phyloP scores from a whole-genome alignment of 1,139 yeast species.

The Meyerozyma elateridarum region DNA sequence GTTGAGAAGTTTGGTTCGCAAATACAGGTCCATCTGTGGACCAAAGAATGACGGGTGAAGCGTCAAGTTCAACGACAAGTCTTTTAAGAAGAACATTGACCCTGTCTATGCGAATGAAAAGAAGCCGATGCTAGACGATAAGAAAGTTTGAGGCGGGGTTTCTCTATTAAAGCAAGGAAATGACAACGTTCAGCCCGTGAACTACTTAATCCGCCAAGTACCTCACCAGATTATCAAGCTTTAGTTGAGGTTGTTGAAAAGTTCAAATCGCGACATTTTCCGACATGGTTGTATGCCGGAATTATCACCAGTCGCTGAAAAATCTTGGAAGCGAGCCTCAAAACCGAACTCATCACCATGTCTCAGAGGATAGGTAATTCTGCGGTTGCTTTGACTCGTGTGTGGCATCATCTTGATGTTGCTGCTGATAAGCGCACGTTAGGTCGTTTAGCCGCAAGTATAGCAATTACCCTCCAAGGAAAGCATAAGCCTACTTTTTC shows the following conservation, averaged over 20 bases:
- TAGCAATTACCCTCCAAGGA: constrained; percentile 86
- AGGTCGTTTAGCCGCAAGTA: constrained; percentile 87
- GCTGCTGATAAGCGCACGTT: constrained; percentile 79
- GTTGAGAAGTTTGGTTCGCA: constrained; percentile 81
- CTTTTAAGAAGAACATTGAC: constrained; percentile 61
- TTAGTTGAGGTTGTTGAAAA: constrained; percentile 5
- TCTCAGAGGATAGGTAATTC: constrained; percentile 59
- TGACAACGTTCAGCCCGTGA: too few species aligned
- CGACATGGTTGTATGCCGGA: not conserved
- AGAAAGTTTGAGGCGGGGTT: too few species aligned
- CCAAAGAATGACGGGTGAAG: constrained; percentile 97
- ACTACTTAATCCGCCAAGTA: too few species aligned
- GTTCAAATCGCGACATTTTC: constrained; percentile 3
- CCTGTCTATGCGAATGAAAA: too few species aligned
- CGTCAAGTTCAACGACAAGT: constrained; percentile 83
- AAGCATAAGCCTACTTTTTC: constrained; percentile 92
- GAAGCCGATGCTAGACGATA: too few species aligned
- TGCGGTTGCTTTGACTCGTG: constrained; percentile 72
- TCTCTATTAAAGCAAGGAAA: too few species aligned
- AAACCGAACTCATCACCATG: constrained; percentile 35
- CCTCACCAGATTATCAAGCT: too few species aligned
- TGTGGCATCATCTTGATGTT: constrained; percentile 95
- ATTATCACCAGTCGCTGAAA: not conserved
- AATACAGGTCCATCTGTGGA: constrained; percentile 92
- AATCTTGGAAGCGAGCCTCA: not conserved